A percentile compares a stretch with the other conserved stretches of the same genome.
Conservation (phyloP, 192 early-diverging fungal genomes). For the Rhizophagus sp. region DNA sequence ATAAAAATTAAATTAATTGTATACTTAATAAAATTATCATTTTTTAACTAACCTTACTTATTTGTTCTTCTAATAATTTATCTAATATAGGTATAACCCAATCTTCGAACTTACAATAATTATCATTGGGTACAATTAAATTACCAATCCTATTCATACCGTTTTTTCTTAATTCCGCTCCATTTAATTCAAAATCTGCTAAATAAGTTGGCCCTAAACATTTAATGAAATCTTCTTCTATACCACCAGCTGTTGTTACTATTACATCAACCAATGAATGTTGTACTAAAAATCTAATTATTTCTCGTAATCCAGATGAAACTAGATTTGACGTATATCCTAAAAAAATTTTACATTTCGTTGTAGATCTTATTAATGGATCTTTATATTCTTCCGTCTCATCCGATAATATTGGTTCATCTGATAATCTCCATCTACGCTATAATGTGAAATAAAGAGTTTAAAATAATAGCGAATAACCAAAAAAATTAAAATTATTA, state of each 20-base stretch:
- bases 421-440: constrained; percentile 80
- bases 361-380: constrained; percentile 56
- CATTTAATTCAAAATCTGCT: constrained; percentile 76
- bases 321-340: constrained; percentile 98
- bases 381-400: constrained; percentile 60
- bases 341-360: constrained; percentile 96
- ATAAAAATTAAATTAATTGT: neutral
- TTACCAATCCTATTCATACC: constrained; percentile 98
- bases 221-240: constrained; percentile 99
- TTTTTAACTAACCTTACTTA: constrained; percentile 53
- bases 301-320: constrained; percentile 91
- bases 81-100: constrained; percentile 97
- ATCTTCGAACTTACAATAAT: constrained; percentile 99
- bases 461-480: neutral
- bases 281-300: constrained; percentile 87
- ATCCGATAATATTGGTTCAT: constrained; percentile 73
- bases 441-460: constrained; percentile 20
- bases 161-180: constrained; percentile 77
- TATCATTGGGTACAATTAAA: constrained; percentile 96
- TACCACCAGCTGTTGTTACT: constrained; percentile 91
- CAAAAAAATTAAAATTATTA: too few relatives aligned
- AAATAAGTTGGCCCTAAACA: constrained; percentile 89
- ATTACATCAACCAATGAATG: constrained; percentile 87
- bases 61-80: constrained; percentile 90
- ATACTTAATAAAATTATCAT: neutral